phyloP scores from a whole-genome alignment of 1,284 basidiomycete genomes.

The Malassezia equina region DNA sequence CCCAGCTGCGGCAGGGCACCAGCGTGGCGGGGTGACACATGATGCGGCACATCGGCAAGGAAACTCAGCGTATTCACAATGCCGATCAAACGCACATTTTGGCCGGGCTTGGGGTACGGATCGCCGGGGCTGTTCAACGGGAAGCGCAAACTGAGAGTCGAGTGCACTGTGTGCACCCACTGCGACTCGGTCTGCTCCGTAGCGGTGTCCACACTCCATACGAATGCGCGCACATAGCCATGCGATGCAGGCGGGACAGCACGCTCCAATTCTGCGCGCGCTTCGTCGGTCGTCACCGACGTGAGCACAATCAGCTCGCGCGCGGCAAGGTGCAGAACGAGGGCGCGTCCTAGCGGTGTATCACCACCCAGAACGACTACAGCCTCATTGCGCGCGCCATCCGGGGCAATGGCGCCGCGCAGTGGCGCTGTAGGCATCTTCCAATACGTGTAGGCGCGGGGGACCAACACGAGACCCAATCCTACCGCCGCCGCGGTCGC shows the following conservation, averaged over 20 bases:
- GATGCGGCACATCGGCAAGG: slow-evolving; percentile 19
- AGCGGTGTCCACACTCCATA: slow-evolving; percentile 23
- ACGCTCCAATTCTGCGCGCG: slow-evolving; percentile 30
- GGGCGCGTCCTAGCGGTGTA: slow-evolving; percentile 36
- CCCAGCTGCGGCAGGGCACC: slow-evolving; percentile 11
- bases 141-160: slow-evolving; percentile 34
- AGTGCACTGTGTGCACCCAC: slow-evolving; percentile 30
- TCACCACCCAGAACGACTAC: slow-evolving; percentile 38
- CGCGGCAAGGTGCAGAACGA: slow-evolving; percentile 29
- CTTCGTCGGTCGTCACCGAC: slow-evolving; percentile 25
- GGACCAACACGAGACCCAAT: slow-evolving; percentile 2
- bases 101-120: slow-evolving; percentile 41
- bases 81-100: slow-evolving; percentile 32
- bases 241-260: slow-evolving; percentile 32
- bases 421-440: neutral
- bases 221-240: slow-evolving; percentile 40
- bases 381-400: slow-evolving; percentile 9
- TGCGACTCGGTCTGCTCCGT: slow-evolving; percentile 17
- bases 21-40: neutral
- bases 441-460: neutral
- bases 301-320: slow-evolving; percentile 41
- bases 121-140: slow-evolving; percentile 42
- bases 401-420: neutral
- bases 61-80: slow-evolving; percentile 40
- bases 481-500: neutral